phyloP scores from a whole-genome alignment of 495 filamentous ascomycete species.

The Schizothecium vesticola region DNA sequence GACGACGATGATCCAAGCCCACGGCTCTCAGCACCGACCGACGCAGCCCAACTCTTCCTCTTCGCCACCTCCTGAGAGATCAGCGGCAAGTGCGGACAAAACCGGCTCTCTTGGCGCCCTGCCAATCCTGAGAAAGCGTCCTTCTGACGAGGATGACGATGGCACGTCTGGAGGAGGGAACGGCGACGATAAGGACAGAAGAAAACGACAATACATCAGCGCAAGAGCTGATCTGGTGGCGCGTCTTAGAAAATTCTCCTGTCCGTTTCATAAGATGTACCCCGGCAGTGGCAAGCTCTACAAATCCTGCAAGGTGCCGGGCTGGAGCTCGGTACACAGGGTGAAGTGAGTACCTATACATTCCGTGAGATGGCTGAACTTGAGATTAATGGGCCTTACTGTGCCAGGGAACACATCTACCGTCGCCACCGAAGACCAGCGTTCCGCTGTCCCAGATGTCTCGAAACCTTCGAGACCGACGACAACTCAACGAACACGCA shows the following conservation, averaged over 20 bases:
- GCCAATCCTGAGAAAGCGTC: neutral
- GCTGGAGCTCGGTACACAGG: neutral
- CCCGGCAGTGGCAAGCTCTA: neutral
- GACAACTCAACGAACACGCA: neutral
- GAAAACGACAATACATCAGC: neutral
- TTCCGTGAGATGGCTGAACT: too few relatives aligned
- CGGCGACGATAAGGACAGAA: neutral
- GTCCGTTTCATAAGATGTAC: too few relatives aligned
- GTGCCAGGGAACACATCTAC: neutral
- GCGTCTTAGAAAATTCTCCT: neutral
- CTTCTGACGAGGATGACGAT: neutral
- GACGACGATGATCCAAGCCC: neutral
- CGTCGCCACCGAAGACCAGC: neutral
- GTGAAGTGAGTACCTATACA: constrained; percentile 1
- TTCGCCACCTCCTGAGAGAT: neutral
- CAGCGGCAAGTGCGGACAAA: neutral
- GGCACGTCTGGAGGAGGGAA: neutral
- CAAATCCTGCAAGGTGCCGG: neutral
- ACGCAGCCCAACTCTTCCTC: neutral
- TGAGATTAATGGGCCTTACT: too few relatives aligned
- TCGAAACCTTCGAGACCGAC: neutral
- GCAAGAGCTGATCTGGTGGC: neutral
- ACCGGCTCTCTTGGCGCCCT: neutral
- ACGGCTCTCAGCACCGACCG: neutral
- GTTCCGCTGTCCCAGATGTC: neutral